A percentile compares a stretch with the other conserved stretches of the same genome.
phyloP scores from a whole-genome alignment of 306 rosid genomes.

The Carpinus viminea region DNA sequence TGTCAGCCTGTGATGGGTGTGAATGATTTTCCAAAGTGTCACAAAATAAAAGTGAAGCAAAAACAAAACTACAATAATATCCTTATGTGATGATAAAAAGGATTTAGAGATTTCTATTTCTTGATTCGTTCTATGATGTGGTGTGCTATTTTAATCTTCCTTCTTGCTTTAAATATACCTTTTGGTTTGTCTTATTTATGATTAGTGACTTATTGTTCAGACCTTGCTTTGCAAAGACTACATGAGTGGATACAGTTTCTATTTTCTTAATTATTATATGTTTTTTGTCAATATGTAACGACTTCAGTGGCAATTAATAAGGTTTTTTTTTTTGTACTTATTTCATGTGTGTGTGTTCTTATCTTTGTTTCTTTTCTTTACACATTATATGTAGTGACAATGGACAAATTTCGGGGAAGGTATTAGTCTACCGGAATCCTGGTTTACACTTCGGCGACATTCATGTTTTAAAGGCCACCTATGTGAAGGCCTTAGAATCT shows the following conservation, averaged over 20 bases:
- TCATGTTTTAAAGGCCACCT: conserved; percentile 58
- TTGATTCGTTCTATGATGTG: too few relatives aligned
- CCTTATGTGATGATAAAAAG: too few relatives aligned
- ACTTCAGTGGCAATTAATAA: neutral
- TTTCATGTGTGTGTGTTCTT: neutral
- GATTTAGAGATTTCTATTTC: too few relatives aligned
- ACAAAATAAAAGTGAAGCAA: too few relatives aligned
- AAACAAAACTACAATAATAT: too few relatives aligned
- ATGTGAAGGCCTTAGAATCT: conserved; percentile 46
- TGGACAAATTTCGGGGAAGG: conserved; percentile 68
- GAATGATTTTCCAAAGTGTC: too few relatives aligned
- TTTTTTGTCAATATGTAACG: neutral
- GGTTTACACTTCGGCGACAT: conserved; percentile 86
- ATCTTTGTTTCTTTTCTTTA: neutral
- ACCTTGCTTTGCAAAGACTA: neutral
- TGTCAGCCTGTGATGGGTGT: neutral
- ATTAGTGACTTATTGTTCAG: too few relatives aligned
- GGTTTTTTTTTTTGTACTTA: neutral
- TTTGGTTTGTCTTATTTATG: too few relatives aligned
- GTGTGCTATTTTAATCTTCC: too few relatives aligned
- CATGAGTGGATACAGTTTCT: neutral
- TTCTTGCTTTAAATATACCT: too few relatives aligned
- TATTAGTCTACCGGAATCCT: conserved; percentile 77
- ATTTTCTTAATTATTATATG: neutral
- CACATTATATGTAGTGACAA: conserved; percentile 40